phyloP scores from a whole-genome alignment of 306 rosid genomes.

The Arachis hypogaea region DNA sequence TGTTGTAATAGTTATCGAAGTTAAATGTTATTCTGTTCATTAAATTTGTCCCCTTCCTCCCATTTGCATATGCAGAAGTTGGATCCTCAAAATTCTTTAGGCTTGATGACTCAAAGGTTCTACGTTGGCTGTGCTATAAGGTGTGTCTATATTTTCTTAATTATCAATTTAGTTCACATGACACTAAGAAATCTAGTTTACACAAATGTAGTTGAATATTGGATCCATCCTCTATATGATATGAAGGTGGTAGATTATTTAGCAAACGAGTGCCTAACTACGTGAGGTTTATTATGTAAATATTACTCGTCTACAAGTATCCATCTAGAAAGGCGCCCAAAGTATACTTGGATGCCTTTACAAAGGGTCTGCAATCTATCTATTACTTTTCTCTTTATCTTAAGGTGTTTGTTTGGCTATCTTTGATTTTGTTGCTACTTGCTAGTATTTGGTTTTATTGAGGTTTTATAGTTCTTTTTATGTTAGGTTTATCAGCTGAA shows the following conservation, averaged over 20 bases:
- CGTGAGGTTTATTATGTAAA: slow-evolving; percentile 16
- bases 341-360: slow-evolving; percentile 19
- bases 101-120: slow-evolving; percentile 91
- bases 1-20: slow-evolving; percentile 12
- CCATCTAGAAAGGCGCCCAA: not conserved
- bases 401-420: slow-evolving; percentile 19
- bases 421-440: slow-evolving; percentile 27
- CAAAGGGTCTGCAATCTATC: slow-evolving; percentile 29
- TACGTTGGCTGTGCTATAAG: slow-evolving; percentile 80
- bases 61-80: slow-evolving; percentile 61
- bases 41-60: slow-evolving; percentile 31
- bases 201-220: not conserved
- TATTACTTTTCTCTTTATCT: slow-evolving; percentile 11
- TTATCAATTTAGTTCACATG: slow-evolving; percentile 18
- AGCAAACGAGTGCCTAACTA: slow-evolving; percentile 15
- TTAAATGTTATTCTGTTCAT: slow-evolving; percentile 24
- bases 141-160: slow-evolving; percentile 45
- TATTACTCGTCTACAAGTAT: slow-evolving; percentile 25
- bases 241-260: slow-evolving; percentile 3
- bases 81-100: slow-evolving; percentile 82
- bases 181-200: not conserved
- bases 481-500: slow-evolving; percentile 77
- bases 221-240: slow-evolving; percentile 13
- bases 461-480: slow-evolving; percentile 33
- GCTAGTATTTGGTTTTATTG: slow-evolving; percentile 1